phyloP scores from a whole-genome alignment of 2,329 filamentous ascomycete genomes.

The Fusarium staphyleae region DNA sequence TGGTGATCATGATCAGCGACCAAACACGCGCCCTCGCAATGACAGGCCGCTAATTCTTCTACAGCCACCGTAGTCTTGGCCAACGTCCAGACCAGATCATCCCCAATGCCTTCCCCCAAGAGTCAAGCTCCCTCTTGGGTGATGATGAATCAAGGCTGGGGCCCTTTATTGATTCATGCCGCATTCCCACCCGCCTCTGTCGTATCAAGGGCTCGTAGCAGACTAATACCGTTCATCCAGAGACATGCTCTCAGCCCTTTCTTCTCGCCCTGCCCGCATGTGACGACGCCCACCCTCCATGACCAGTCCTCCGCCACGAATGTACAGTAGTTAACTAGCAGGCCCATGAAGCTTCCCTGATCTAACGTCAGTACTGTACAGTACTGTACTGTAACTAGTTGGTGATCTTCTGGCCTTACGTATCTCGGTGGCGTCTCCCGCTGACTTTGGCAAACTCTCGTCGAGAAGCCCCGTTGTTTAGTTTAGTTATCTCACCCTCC shows the following conservation, averaged over 20 bases:
- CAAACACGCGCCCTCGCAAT: background rate
- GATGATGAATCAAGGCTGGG: constrained; percentile 5
- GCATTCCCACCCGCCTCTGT: background rate
- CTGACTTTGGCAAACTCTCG: constrained; percentile 7
- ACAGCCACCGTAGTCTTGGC: background rate
- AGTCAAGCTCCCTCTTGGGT: background rate
- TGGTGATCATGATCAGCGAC: background rate
- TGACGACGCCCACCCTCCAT: constrained; percentile 20
- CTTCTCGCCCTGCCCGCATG: constrained; percentile 20
- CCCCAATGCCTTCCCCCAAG: background rate
- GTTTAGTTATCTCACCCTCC: background rate
- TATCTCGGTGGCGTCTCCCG: constrained; percentile 21
- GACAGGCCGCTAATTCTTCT: background rate
- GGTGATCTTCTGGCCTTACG: background rate
- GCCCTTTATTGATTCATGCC: constrained; percentile 1
- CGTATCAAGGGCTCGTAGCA: background rate
- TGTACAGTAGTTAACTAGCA: background rate
- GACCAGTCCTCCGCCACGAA: constrained; percentile 5
- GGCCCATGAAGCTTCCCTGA: background rate
- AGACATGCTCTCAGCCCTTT: background rate
- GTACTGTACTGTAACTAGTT: too few species aligned
- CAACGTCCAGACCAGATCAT: background rate
- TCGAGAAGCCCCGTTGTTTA: background rate
- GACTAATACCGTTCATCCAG: background rate
- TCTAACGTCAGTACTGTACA: too few species aligned